These are phyloP conservation scores for Fusarium coicis DNA, from an alignment of 2,329 filamentous ascomycete genomes.

Conservation along the genomic window DNA sequence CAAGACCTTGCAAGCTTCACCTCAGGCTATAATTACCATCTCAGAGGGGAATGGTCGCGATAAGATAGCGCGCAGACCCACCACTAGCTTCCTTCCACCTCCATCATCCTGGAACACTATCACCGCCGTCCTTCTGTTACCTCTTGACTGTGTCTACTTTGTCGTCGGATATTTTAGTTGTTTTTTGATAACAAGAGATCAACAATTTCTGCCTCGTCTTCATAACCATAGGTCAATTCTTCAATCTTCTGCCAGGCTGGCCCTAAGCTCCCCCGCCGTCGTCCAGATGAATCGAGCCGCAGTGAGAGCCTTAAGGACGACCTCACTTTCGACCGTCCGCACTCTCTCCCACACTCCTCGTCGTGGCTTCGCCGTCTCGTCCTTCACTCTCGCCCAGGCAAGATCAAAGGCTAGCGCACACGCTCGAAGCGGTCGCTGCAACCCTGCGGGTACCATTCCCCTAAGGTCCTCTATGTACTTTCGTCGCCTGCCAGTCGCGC, in stretches of 20 bases:
- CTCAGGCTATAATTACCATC: not conserved
- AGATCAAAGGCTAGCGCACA: slow-evolving; percentile 60
- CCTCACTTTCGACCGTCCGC: slow-evolving; percentile 70
- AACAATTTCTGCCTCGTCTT: not conserved
- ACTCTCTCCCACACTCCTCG: slow-evolving; percentile 63
- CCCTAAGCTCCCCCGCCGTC: slow-evolving; percentile 21
- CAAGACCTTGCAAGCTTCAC: not conserved
- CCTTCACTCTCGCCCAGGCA: slow-evolving; percentile 69
- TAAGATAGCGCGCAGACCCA: slow-evolving; percentile 31
- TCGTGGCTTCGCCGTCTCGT: slow-evolving; percentile 55
- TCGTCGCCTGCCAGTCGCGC: slow-evolving; percentile 72
- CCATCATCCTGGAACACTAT: not conserved
- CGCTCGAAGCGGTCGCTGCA: slow-evolving; percentile 53
- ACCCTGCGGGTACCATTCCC: slow-evolving; percentile 51
- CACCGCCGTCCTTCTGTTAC: not conserved
- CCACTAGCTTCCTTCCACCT: slow-evolving; percentile 6
- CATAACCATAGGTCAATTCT: not conserved
- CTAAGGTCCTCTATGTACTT: slow-evolving; percentile 80
- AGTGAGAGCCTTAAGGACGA: slow-evolving; percentile 74
- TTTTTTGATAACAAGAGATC: not conserved
- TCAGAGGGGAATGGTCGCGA: slow-evolving; percentile 31
- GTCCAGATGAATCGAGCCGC: slow-evolving; percentile 78
- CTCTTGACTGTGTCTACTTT: slow-evolving; percentile 10
- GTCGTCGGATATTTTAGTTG: slow-evolving; percentile 2
- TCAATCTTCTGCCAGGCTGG: slow-evolving; percentile 9